phyloP scores from a whole-genome alignment of 257 asterid species.

The Fraxinus anomala region DNA sequence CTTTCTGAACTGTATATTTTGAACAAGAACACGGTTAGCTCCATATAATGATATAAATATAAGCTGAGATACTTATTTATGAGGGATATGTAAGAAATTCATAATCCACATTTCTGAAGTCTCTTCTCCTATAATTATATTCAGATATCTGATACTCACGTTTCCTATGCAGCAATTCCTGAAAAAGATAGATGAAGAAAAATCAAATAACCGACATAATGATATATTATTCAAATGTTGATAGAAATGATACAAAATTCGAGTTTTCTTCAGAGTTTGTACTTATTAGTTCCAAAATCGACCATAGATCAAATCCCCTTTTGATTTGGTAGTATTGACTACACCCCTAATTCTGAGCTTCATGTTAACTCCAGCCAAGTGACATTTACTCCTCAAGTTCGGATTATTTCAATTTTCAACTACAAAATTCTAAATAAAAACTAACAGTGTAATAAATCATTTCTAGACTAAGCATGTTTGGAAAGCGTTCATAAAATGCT shows the following conservation, averaged over 20 bases:
- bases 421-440: background rate
- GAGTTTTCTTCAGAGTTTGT: background rate
- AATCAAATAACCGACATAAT: background rate
- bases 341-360: background rate
- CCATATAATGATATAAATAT: background rate
- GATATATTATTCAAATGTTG: background rate
- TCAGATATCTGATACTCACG: background rate
- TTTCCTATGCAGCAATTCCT: conserved; percentile 13
- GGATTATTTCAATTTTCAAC: background rate
- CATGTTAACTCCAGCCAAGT: background rate
- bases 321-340: background rate
- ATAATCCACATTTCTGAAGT: background rate
- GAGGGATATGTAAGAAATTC: background rate
- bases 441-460: no score
- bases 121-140: background rate
- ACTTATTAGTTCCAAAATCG: background rate
- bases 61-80: background rate
- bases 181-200: background rate
- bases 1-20: background rate
- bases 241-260: background rate
- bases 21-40: background rate
- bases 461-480: background rate
- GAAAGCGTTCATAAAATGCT: no score
- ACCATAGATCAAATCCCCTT: background rate
- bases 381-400: background rate